Percentiles rank a stretch among this genome's conserved stretches.
Conservation (phyloP, 2,329 filamentous ascomycete genomes). For the Colletotrichum chlorophyti region DNA sequence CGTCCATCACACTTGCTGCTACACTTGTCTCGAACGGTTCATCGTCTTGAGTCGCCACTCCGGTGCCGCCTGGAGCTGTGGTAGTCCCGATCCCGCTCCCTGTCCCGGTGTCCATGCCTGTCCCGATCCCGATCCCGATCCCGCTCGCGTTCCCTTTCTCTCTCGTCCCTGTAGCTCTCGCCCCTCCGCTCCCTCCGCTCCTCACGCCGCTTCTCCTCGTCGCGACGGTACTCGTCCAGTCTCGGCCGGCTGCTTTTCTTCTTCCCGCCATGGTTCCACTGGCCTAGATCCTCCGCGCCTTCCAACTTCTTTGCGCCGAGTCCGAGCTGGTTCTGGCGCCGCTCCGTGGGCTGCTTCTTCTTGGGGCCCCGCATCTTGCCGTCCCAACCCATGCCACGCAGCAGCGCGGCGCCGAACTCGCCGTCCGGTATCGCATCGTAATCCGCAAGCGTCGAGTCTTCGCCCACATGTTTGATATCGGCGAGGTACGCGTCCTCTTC, state of each 20-base stretch:
- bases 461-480: conserved; percentile 76
- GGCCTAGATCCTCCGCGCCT: conserved; percentile 74
- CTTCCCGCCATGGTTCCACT: conserved; percentile 75
- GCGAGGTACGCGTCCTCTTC: conserved; percentile 73
- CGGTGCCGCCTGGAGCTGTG: conserved; percentile 23
- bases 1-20: too few relatives aligned
- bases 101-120: conserved; percentile 41
- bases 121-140: conserved; percentile 35
- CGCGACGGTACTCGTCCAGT: conserved; percentile 55
- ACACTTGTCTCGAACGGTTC: too few relatives aligned
- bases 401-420: conserved; percentile 88
- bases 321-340: conserved; percentile 81
- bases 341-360: conserved; percentile 69
- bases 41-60: conserved; percentile 21
- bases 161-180: conserved; percentile 47
- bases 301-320: conserved; percentile 87
- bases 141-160: conserved; percentile 44
- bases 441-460: conserved; percentile 78
- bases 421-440: conserved; percentile 92
- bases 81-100: conserved; percentile 35
- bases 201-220: conserved; percentile 43
- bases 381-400: conserved; percentile 97
- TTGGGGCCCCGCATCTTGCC: conserved; percentile 61
- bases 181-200: conserved; percentile 40
- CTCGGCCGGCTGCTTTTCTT: conserved; percentile 51